Conservation (phyloP, 495 filamentous ascomycete species). For the Trypethelium eluteriae region DNA sequence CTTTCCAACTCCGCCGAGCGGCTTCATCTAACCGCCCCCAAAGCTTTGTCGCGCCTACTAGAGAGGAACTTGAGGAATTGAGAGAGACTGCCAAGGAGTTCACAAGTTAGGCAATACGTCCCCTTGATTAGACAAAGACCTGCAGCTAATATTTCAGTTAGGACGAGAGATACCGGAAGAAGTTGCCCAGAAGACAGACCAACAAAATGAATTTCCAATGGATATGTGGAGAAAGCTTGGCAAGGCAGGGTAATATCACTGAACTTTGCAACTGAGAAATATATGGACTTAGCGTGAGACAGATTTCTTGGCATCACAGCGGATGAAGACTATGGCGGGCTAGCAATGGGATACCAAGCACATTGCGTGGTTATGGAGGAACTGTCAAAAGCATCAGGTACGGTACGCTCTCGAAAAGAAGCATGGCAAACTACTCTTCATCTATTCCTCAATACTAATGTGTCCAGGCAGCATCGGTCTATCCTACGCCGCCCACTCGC, state of each 20-base stretch:
- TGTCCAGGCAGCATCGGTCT: constrained; percentile 76
- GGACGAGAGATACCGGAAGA: constrained; percentile 72
- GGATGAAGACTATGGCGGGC: constrained; percentile 84
- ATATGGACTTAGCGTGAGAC: constrained; percentile 43
- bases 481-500: constrained; percentile 90
- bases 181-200: constrained; percentile 73
- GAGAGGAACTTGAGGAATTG: constrained; percentile 71
- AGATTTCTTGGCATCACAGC: constrained; percentile 88
- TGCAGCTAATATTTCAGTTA: constrained; percentile 18
- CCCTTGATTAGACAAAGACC: not conserved
- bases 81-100: constrained; percentile 91
- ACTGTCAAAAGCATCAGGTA: constrained; percentile 58
- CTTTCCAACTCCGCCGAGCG: constrained; percentile 31
- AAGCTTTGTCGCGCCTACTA: constrained; percentile 68
- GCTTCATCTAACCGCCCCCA: constrained; percentile 77
- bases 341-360: constrained; percentile 92
- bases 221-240: constrained; percentile 94
- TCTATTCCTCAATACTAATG: constrained; percentile 14
- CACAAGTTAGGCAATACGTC: constrained; percentile 44
- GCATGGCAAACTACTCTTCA: not conserved
- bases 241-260: constrained; percentile 55
- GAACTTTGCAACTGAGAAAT: constrained; percentile 14
- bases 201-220: constrained; percentile 75
- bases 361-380: constrained; percentile 97
- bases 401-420: constrained; percentile 20